Conservation (phyloP, 192 early-diverging fungal genomes). For the Entrophospora sp. region DNA sequence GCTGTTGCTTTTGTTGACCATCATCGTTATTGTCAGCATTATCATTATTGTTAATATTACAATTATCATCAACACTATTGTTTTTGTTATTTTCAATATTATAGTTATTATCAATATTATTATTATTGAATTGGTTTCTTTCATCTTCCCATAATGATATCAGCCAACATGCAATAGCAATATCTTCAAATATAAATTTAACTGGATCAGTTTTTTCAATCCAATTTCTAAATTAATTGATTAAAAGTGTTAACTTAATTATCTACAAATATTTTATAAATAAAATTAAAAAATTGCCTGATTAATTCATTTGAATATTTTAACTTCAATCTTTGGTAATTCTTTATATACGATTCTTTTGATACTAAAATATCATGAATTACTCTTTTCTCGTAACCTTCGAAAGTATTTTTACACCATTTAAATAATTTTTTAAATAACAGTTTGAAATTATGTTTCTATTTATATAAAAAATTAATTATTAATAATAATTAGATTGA, state of each 20-base stretch:
- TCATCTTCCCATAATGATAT: constrained; percentile 64
- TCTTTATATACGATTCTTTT: constrained; percentile 56
- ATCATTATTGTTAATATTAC: too few species aligned
- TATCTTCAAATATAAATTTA: constrained; percentile 83
- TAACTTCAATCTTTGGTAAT: constrained; percentile 57
- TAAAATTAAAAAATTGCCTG: constrained; percentile 26
- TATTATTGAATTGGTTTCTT: too few species aligned
- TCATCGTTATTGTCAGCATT: too few species aligned
- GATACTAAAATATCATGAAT: constrained; percentile 61
- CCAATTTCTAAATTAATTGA: constrained; percentile 60
- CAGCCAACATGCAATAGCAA: constrained; percentile 77
- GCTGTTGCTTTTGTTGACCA: too few species aligned
- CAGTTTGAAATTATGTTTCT: constrained; percentile 51
- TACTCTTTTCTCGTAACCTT: constrained; percentile 66
- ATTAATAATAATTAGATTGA: too few species aligned
- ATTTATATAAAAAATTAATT: too few species aligned
- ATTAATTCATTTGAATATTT: constrained; percentile 61
- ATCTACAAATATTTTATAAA: too few species aligned
- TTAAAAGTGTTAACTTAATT: too few species aligned
- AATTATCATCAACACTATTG: too few species aligned
- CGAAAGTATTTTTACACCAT: constrained; percentile 60
- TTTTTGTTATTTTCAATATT: too few species aligned
- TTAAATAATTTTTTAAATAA: constrained; percentile 64
- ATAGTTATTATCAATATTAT: too few species aligned
- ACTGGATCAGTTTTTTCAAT: constrained; percentile 73